Evolutionary conservation across 2,329 filamentous ascomycete genomes (phyloP).

Genomic region (Alternaria dauci): DNA sequence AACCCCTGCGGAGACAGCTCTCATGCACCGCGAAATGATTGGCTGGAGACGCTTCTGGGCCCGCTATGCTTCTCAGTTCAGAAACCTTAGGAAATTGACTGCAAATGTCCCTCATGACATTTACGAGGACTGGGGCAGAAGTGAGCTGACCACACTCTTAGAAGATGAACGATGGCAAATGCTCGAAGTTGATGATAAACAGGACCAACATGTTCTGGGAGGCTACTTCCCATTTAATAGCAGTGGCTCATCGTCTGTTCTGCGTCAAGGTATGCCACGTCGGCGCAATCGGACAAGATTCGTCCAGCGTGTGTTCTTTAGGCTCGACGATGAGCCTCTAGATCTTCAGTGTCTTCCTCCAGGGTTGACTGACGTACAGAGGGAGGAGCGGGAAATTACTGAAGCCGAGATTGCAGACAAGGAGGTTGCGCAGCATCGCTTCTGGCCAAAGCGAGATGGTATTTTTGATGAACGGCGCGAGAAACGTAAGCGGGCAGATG

Average conservation of each 20-base stretch:
- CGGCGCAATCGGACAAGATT: conserved; percentile 37
- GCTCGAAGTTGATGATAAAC: conserved; percentile 39
- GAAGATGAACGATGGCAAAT: conserved; percentile 43
- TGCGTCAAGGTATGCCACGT: conserved; percentile 28
- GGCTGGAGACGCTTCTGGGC: conserved; percentile 50
- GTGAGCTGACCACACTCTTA: conserved; percentile 31
- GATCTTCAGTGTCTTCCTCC: conserved; percentile 10
- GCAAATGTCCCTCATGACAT: conserved; percentile 42
- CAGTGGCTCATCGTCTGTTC: neutral
- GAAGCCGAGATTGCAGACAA: conserved; percentile 30
- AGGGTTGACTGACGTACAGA: conserved; percentile 23
- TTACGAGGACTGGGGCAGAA: conserved; percentile 46
- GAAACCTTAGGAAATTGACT: conserved; percentile 48
- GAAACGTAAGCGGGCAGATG: neutral
- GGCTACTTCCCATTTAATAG: conserved; percentile 29
- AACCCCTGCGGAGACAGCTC: conserved; percentile 34
- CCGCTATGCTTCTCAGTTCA: conserved; percentile 46
- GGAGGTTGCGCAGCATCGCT: conserved; percentile 32
- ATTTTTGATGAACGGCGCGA: neutral
- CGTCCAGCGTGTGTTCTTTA: conserved; percentile 47
- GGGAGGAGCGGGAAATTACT: conserved; percentile 36
- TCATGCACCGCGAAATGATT: conserved; percentile 44
- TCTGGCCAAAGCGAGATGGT: conserved; percentile 29
- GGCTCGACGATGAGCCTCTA: conserved; percentile 34
- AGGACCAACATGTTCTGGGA: conserved; percentile 25